These are phyloP conservation scores for Rhodotorula diobovata DNA, from an alignment of 768 basidiomycete species.

Conservation along the genomic window DNA sequence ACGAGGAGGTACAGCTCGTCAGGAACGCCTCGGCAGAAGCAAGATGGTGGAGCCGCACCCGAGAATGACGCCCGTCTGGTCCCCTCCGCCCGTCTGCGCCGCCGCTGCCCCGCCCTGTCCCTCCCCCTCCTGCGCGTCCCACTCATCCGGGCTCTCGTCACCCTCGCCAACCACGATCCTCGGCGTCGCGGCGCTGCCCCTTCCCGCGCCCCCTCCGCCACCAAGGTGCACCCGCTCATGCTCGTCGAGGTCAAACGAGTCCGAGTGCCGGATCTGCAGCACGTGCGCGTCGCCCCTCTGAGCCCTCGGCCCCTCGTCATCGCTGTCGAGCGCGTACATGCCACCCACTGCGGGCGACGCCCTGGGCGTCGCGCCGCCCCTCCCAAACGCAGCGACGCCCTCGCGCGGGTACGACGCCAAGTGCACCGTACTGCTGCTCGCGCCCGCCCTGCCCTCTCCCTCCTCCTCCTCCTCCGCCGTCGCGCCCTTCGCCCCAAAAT, in stretches of 20 bases:
- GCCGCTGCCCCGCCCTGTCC: constrained; percentile 43
- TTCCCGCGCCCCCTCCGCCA: not conserved
- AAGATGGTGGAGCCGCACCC: too few species aligned
- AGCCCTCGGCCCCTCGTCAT: not conserved
- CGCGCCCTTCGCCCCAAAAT: not conserved
- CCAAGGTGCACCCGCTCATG: not conserved
- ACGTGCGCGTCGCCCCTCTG: not conserved
- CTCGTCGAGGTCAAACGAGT: constrained; percentile 22
- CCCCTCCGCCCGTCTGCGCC: constrained; percentile 38
- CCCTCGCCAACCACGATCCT: constrained; percentile 25
- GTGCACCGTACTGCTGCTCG: constrained; percentile 21
- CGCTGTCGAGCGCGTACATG: not conserved
- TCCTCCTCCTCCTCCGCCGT: not conserved
- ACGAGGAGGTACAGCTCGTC: too few species aligned
- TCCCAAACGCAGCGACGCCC: not conserved
- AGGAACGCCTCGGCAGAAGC: constrained; percentile 46
- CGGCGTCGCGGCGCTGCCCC: not conserved
- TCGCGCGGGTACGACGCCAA: not conserved
- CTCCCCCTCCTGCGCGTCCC: constrained; percentile 33
- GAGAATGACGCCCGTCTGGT: constrained; percentile 71
- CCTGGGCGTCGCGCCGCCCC: not conserved
- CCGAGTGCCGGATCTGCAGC: constrained; percentile 38
- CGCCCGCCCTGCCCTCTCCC: not conserved
- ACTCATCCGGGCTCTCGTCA: constrained; percentile 41
- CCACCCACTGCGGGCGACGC: too few species aligned